Conservation (phyloP, 2,329 filamentous ascomycete genomes). For the Fusarium sterilihyphosum region DNA sequence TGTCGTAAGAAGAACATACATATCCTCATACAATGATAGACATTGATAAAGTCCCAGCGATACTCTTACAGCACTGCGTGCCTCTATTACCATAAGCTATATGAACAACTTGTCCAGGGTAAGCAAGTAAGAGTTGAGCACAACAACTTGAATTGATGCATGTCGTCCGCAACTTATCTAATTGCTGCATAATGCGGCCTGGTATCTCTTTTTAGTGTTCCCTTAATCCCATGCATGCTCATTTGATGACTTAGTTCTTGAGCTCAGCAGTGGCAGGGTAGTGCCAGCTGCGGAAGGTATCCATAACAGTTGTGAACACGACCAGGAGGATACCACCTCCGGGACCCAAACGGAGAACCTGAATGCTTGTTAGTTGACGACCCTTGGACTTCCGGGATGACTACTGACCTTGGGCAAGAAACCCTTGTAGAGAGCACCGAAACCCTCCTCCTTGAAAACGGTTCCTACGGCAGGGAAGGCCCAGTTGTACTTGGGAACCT, state of each 20-base stretch:
- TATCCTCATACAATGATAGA: constrained; percentile 4
- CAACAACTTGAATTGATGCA: neutral
- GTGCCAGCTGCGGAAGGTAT: constrained; percentile 81
- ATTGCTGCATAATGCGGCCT: constrained; percentile 16
- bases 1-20: constrained; percentile 6
- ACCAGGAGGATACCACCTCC: constrained; percentile 78
- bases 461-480: constrained; percentile 88
- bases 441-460: constrained; percentile 93
- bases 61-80: neutral
- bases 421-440: constrained; percentile 93
- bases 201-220: constrained; percentile 34
- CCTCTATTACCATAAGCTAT: neutral
- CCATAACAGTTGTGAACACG: constrained; percentile 88
- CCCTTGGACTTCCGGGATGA: constrained; percentile 36
- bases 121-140: too few relatives aligned
- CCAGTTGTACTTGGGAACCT: constrained; percentile 97
- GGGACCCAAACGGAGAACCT: constrained; percentile 62
- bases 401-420: constrained; percentile 94
- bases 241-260: constrained; percentile 7
- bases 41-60: constrained; percentile 18
- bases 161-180: constrained; percentile 19
- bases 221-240: neutral
- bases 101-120: too few relatives aligned
- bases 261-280: constrained; percentile 28
- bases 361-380: neutral